These are phyloP conservation scores for Hypomyces rosellus DNA, from an alignment of 2,329 filamentous ascomycete species.

Conservation along the genomic window DNA sequence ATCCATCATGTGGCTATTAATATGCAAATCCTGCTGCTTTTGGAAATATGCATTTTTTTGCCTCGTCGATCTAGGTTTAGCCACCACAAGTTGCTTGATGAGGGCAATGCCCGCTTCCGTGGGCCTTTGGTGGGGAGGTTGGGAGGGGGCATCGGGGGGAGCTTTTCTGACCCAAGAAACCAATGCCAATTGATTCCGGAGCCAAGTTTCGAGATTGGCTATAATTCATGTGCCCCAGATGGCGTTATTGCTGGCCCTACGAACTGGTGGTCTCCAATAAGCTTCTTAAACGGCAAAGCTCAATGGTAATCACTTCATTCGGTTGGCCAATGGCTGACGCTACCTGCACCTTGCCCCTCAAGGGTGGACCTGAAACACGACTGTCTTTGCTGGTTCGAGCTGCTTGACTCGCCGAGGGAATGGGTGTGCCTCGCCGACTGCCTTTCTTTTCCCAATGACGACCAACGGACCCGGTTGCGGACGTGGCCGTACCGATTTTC, in stretches of 20 bases:
- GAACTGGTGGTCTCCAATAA: not conserved
- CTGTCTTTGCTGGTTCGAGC: constrained; percentile 2
- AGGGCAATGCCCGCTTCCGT: not conserved
- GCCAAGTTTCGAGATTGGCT: constrained; percentile 4
- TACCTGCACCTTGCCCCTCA: constrained; percentile 6
- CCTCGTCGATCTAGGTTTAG: too few species aligned
- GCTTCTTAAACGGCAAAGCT: not conserved
- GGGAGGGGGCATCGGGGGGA: not conserved
- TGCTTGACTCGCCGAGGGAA: not conserved
- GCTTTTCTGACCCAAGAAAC: not conserved
- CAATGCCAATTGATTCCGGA: constrained; percentile 1
- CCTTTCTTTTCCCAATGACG: not conserved
- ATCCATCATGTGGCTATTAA: too few species aligned
- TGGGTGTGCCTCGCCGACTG: too few species aligned
- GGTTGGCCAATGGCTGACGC: constrained; percentile 1
- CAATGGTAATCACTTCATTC: not conserved
- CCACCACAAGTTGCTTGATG: too few species aligned
- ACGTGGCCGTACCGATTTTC: too few species aligned
- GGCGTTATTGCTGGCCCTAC: constrained; percentile 3
- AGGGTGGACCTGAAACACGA: constrained; percentile 10
- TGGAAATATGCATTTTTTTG: too few species aligned
- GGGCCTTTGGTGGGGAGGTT: not conserved
- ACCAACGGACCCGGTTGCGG: too few species aligned
- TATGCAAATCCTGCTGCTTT: too few species aligned
- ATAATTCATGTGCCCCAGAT: constrained; percentile 2